Evolutionary conservation across 2,329 filamentous ascomycete species (phyloP).

Genomic region (Magnaporthales sp.): DNA sequence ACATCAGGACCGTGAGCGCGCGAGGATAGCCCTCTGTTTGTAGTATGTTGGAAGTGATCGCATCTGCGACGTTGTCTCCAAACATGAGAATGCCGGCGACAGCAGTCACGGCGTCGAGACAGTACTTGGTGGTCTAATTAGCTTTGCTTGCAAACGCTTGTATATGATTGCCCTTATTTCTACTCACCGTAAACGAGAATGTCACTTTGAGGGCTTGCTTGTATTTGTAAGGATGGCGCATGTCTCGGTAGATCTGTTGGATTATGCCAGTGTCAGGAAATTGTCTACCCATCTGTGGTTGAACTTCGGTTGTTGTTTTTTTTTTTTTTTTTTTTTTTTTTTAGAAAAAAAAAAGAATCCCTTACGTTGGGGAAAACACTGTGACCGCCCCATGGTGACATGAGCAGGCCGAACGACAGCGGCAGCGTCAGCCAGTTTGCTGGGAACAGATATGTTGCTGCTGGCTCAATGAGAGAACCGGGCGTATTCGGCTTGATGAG

Average conservation of each 20-base stretch:
- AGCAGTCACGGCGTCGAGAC: conserved; percentile 74
- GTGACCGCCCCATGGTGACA: conserved; percentile 62
- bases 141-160: not conserved
- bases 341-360: conserved; percentile 2
- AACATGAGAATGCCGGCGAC: conserved; percentile 90
- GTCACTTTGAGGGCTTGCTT: conserved; percentile 24
- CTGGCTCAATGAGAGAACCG: conserved; percentile 76
- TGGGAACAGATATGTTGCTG: conserved; percentile 73
- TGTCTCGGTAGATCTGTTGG: conserved; percentile 50
- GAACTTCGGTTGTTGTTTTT: no score
- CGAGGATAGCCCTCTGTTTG: conserved; percentile 64
- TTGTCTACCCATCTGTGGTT: not conserved
- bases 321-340: no score
- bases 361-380: conserved; percentile 69
- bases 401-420: conserved; percentile 80
- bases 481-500: conserved; percentile 70
- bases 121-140: conserved; percentile 39
- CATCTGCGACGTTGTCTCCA: conserved; percentile 76
- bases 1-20: conserved; percentile 67
- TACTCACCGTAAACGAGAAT: conserved; percentile 22
- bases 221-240: conserved; percentile 75
- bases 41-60: conserved; percentile 87
- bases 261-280: not conserved
- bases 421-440: conserved; percentile 81
- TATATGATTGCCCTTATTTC: not conserved